Evolutionary conservation across 1,284 basidiomycete genomes (phyloP), one percentile per base, ranked within the genome.

Genomic region (Phylloporus sp.): DNA sequence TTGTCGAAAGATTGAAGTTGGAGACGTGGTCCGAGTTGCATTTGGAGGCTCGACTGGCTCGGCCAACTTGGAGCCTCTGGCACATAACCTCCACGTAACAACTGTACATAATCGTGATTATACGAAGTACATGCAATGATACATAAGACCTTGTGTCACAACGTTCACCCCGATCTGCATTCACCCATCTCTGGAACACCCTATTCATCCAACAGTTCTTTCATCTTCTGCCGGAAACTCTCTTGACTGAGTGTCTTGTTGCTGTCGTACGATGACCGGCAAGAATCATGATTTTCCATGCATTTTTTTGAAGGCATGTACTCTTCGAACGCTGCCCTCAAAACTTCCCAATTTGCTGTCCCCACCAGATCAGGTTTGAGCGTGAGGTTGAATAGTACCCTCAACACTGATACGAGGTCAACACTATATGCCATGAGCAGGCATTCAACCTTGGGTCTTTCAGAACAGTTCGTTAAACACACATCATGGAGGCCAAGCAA

Each of bases 331-430:
- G 53, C 64, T 44, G 56, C 52, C 34, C 56, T 66, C 12, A 66
- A 29, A 26, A 66, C 58, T 12, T 50, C 59, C 64, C 64, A 62
- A 17, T 63, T 58, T 2, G 59, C 47, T 24, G 31, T 56, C 2
- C 64, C 56, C 17, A 39, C 46, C 24, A 66, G 15, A 55, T 66
- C 47, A 18, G 59, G 64, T 34, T 58, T 63, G 8, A 66, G 40
- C 2, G 64, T 66, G 26, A 66, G 52, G 34, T 66, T 56, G 20
- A 66, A 66, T 24, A 66, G 11, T 1, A 53, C 37, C 6, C 12
- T 56, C 44, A 66, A 32, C 4, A 66, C 56, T 12, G 52, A 66
- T n/a, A 63, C 42, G n/a, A 66, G 60, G 56, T 66, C 59, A n/a
- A 66, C n/a, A 8, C 55, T 58, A 17, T 66, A 66, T n/a, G 59